phyloP scores from a whole-genome alignment of 2,329 filamentous ascomycete species.

The Magnaporthiopsis rhizophila region DNA sequence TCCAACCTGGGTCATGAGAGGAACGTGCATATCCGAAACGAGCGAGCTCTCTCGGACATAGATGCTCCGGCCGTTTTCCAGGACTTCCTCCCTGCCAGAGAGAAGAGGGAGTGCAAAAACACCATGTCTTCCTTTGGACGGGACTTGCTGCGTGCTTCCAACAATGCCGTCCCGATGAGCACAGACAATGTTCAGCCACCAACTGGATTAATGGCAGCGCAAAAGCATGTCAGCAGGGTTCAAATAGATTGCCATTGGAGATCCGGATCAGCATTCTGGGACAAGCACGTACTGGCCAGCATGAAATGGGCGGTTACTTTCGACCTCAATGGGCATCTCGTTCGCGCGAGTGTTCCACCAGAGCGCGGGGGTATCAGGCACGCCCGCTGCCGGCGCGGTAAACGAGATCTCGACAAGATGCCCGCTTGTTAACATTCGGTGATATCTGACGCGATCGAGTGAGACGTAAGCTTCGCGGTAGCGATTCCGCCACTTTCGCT shows the following conservation, averaged over 20 bases:
- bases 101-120: slow-evolving; percentile 41
- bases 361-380: slow-evolving; percentile 4
- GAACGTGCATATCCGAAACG: slow-evolving; percentile 35
- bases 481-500: slow-evolving; percentile 33
- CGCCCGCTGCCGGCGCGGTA: slow-evolving; percentile 20
- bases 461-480: slow-evolving; percentile 37
- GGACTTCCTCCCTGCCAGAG: slow-evolving; percentile 40
- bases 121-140: slow-evolving; percentile 38
- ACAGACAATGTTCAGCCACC: slow-evolving; percentile 50
- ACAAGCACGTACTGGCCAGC: slow-evolving; percentile 38
- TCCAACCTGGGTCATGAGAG: slow-evolving; percentile 41
- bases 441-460: slow-evolving; percentile 35
- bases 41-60: slow-evolving; percentile 30
- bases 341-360: slow-evolving; percentile 25
- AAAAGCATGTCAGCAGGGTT: slow-evolving; percentile 13
- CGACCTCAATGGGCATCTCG: slow-evolving; percentile 29
- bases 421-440: slow-evolving; percentile 26
- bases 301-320: slow-evolving; percentile 33
- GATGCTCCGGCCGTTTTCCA: slow-evolving; percentile 24
- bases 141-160: slow-evolving; percentile 31
- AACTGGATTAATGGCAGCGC: slow-evolving; percentile 29
- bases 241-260: neutral
- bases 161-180: slow-evolving; percentile 49
- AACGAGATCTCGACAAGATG: slow-evolving; percentile 34
- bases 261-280: neutral